Base-by-base conservation (phyloP, 2,329 filamentous ascomycete species). In the Sarocladiaceae sp. region DNA sequence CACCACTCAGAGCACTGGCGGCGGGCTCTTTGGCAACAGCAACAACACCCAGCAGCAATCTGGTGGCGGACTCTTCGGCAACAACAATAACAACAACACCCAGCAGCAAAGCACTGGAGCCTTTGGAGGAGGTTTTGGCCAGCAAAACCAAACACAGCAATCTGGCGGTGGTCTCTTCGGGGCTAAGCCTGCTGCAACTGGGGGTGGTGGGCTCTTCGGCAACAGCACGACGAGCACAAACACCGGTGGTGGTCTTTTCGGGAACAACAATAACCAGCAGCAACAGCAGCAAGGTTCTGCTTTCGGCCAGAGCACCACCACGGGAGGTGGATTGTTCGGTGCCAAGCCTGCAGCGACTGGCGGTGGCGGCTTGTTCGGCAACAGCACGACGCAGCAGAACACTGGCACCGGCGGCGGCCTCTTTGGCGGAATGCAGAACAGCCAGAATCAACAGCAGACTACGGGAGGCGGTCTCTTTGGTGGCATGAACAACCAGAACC, bases 131-230 rank as follows among this genome's bases (percentile, higher is more conserved):
- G 39, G 41, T 3, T 50, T 50, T 31, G 48, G 48, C 12, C 45
- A 50, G 26, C 26, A 49, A 13, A 49, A 49, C 21, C 51, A 67
- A 59, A 67, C 69, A 40, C 68, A 70, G 41, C 52, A 65, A 21
- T 53, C 68, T 9, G 68, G 70, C 5, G 65, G 66, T 35, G 64
- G 78, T 34, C 55, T 84, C 4, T 85, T 87, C 50, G 75, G 75
- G 2, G 9, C 29, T 44, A 19, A 43, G 51, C 40, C 44, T 44
- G 43, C 31, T 10, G 63, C 37, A 12, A 41, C 37, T 18, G 37
- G 12, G 63, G 70, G 64, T 11, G 65, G 64, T 11, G 65, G 70
- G 1, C 59, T 75, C 9, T 77, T 77, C 46, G 74, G 74, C 13
- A 43, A 44, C 42, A 29, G 21, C 45, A 42, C 45, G 12, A 43